Conservation (phyloP, 352 stramenopile genomes). For the Plasmopara viticola region DNA sequence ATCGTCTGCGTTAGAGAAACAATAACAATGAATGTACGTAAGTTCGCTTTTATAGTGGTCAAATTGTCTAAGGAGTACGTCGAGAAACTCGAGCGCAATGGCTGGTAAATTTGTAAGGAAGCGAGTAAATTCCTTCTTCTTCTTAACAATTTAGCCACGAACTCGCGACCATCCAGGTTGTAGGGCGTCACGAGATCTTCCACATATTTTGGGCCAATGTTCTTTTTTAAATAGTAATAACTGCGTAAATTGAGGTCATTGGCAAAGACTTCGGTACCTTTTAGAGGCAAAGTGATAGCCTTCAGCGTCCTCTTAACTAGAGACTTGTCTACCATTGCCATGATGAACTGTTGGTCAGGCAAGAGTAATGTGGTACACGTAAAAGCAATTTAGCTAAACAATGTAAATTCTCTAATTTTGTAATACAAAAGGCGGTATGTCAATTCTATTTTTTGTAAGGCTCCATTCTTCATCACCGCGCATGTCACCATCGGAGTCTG, state of each 20-base stretch:
- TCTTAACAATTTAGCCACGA: slow-evolving; percentile 74
- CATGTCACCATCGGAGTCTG: too few species aligned
- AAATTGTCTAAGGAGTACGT: slow-evolving; percentile 57
- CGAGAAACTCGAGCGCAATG: slow-evolving; percentile 91
- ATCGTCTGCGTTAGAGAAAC: slow-evolving; percentile 87
- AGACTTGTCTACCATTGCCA: slow-evolving; percentile 50
- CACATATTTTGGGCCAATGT: slow-evolving; percentile 90
- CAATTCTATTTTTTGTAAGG: too few species aligned
- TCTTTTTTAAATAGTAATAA: slow-evolving; percentile 88
- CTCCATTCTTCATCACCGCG: too few species aligned
- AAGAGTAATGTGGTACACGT: too few species aligned
- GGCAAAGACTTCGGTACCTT: slow-evolving; percentile 79
- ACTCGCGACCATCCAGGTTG: slow-evolving; percentile 94
- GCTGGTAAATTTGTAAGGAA: slow-evolving; percentile 97
- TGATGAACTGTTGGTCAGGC: neutral
- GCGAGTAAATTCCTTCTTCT: slow-evolving; percentile 78
- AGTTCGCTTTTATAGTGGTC: slow-evolving; percentile 64
- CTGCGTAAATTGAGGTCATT: slow-evolving; percentile 92
- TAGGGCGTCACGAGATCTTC: slow-evolving; percentile 64
- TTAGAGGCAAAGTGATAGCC: slow-evolving; percentile 86
- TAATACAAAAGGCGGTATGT: too few species aligned
- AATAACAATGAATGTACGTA: slow-evolving; percentile 92
- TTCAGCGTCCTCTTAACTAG: slow-evolving; percentile 66
- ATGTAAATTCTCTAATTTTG: too few species aligned
- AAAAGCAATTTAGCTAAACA: too few species aligned